These are phyloP conservation scores for Dichotomopilus funicola DNA, from an alignment of 2,329 filamentous ascomycete species.

Conservation along the genomic window DNA sequence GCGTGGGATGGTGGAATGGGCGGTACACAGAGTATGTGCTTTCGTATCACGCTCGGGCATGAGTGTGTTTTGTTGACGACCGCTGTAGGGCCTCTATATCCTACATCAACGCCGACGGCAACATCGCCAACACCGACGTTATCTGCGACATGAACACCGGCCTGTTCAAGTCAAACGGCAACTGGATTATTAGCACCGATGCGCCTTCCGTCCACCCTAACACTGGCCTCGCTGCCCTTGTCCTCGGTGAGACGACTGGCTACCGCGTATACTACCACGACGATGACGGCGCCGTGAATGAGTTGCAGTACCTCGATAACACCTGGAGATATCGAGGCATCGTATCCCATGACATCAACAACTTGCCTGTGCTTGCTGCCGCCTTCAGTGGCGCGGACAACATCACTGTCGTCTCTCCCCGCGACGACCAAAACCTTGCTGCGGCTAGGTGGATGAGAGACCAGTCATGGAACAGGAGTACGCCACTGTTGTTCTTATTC, in stretches of 20 bases:
- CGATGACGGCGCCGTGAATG: constrained; percentile 26
- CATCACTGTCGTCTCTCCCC: constrained; percentile 31
- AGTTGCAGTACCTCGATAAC: constrained; percentile 26
- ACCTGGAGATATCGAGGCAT: constrained; percentile 28
- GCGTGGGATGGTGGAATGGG: constrained; percentile 30
- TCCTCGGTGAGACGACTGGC: constrained; percentile 29
- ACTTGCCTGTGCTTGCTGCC: constrained; percentile 27
- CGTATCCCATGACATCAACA: constrained; percentile 28
- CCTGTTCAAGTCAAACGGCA: constrained; percentile 27
- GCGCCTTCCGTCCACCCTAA: constrained; percentile 24
- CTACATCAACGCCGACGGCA: constrained; percentile 27
- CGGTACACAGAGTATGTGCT: constrained; percentile 29
- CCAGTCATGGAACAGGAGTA: constrained; percentile 30
- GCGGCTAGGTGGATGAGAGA: constrained; percentile 27
- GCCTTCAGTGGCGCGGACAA: constrained; percentile 27
- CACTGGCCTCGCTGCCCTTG: constrained; percentile 28
- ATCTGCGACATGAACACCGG: constrained; percentile 33
- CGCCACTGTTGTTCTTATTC: constrained; percentile 5
- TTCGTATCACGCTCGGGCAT: not conserved
- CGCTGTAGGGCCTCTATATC: constrained; percentile 31
- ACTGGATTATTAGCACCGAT: constrained; percentile 27
- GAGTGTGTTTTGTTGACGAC: not conserved
- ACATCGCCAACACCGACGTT: constrained; percentile 29
- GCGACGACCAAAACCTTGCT: constrained; percentile 30
- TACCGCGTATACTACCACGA: constrained; percentile 37